Percentiles rank a stretch among this genome's conserved stretches.
Evolutionary conservation across 192 early-diverging fungal genomes (phyloP).

Genomic region (Piromyces finnis): DNA sequence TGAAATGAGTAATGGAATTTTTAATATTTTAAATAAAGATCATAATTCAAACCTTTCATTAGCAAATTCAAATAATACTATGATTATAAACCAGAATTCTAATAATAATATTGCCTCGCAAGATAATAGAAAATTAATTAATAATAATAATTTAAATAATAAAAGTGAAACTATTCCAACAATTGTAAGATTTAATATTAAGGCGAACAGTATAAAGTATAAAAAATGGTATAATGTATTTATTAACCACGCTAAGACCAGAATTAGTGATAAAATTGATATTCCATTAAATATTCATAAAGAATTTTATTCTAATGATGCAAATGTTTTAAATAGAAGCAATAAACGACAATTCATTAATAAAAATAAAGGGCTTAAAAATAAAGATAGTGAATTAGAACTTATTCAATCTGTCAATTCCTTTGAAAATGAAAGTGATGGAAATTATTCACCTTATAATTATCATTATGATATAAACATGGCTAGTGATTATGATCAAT

Average conservation of each 20-base stretch:
- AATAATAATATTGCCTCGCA: too few relatives aligned
- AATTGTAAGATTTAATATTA: background rate
- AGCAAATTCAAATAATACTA: background rate
- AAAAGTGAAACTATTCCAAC: background rate
- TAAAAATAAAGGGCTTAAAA: background rate
- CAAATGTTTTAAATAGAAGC: too few relatives aligned
- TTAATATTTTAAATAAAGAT: background rate
- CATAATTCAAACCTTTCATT: background rate
- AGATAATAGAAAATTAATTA: too few relatives aligned
- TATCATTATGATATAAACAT: background rate
- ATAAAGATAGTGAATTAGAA: background rate
- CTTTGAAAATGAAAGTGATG: background rate
- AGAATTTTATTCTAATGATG: background rate
- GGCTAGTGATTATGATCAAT: background rate
- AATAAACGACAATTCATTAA: background rate
- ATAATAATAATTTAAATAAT: too few relatives aligned
- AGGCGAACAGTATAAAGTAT: background rate
- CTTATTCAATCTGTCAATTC: background rate
- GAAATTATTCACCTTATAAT: background rate
- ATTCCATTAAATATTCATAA: background rate
- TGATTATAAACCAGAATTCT: too few relatives aligned
- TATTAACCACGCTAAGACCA: background rate
- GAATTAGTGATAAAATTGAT: background rate
- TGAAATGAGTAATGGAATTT: background rate
- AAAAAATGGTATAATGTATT: background rate